Base-by-base conservation (phyloP, 192 early-diverging fungal genomes). In the Mortierella antarctica region DNA sequence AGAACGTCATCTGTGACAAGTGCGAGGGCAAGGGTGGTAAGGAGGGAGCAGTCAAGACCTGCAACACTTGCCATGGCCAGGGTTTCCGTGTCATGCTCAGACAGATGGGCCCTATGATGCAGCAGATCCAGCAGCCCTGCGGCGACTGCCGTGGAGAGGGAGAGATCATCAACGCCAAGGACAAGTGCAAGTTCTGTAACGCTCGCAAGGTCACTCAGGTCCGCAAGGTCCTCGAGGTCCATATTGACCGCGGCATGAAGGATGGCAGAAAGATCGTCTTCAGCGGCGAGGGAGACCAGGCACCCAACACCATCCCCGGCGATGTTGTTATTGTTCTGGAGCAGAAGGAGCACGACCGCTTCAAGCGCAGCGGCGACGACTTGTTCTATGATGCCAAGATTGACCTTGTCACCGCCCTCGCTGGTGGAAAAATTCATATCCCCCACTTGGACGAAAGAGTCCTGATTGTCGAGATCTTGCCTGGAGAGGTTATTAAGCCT, bases 71-170 rank as follows among this genome's bases (percentile, higher is more conserved):
- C 88, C 76, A 92, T 49, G 98, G 98, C 49, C 90, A 92, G 62
- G 98, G 98, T 87, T 86, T 97, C 67, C 93, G 93, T 85, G 86
- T 97, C 31, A 90, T 93, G 64, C 87, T 97, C 67, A 88, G 97
- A 57, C 96, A 98, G 82, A 93, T 99, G 87, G 98, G 98, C 31
- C 98, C 98, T 20, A 99, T 99, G 97, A 93, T 99, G 65, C 98
- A 99, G 89, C 98, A 99, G 88, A 95, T 99, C 86, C 98, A 99
- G 85, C 96, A 98, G 83, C 91, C 95, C 40, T 99, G 98, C 86
- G 86, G 85, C 45, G 91, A 92, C 53, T 99, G 98, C 86, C 86
- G 89, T 58, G 98, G 96, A 66, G 89, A 91, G 67, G 97, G 98
- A 70, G 93, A 97, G 76, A 89, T 94, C 70, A 97, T 99, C 67